phyloP scores from a whole-genome alignment of 2,329 filamentous ascomycete genomes.

The Fusarium decemcellulare region DNA sequence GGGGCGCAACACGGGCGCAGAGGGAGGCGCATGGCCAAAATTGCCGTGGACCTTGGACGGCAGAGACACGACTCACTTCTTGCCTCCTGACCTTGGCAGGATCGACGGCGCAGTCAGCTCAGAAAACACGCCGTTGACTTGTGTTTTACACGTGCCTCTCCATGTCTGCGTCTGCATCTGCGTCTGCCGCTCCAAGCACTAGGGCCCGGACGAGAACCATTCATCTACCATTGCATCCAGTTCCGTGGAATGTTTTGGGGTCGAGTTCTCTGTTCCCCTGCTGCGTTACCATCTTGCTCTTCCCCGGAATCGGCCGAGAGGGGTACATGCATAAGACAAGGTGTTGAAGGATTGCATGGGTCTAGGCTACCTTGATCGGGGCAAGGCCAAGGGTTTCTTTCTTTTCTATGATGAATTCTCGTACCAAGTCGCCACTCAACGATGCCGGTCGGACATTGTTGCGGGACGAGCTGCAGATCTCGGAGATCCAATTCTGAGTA shows the following conservation, averaged over 20 bases:
- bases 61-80: slow-evolving; percentile 18
- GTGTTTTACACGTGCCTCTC: slow-evolving; percentile 7
- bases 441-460: not conserved
- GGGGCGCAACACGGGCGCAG: not conserved
- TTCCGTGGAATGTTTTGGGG: slow-evolving; percentile 17
- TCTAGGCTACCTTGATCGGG: not conserved
- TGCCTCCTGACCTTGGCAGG: slow-evolving; percentile 9
- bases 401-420: slow-evolving; percentile 3
- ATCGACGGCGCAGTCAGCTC: not conserved
- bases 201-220: no score
- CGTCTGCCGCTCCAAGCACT: slow-evolving; percentile 2
- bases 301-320: slow-evolving; percentile 10
- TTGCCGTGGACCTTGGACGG: slow-evolving; percentile 6
- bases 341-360: not conserved
- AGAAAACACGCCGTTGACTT: slow-evolving; percentile 2
- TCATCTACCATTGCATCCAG: not conserved
- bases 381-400: slow-evolving; percentile 8
- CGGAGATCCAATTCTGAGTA: slow-evolving; percentile 1
- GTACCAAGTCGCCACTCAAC: not conserved
- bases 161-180: not conserved
- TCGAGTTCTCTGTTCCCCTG: not conserved
- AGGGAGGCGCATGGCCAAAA: slow-evolving; percentile 10
- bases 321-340: not conserved
- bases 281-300: not conserved
- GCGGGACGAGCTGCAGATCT: slow-evolving; percentile 15